phyloP scores from a whole-genome alignment of 2,329 filamentous ascomycete genomes.

The Colletotrichum echinochloae region DNA sequence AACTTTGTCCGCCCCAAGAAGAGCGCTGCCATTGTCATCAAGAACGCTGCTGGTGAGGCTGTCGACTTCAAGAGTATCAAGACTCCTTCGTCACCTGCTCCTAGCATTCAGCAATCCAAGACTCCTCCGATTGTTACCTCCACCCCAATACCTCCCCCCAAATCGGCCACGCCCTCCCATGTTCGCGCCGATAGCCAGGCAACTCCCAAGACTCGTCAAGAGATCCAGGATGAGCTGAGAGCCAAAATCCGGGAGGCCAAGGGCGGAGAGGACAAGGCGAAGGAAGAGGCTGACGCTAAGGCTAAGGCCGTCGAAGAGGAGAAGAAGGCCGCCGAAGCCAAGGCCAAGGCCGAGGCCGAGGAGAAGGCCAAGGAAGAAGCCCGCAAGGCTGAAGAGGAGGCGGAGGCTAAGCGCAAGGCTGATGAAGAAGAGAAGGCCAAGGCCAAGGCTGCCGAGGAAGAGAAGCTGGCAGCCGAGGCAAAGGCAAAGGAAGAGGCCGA shows the following conservation, averaged over 20 bases:
- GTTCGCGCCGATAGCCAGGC: slow-evolving; percentile 76
- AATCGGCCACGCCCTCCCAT: slow-evolving; percentile 76
- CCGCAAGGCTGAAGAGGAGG: slow-evolving; percentile 42
- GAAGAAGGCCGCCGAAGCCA: slow-evolving; percentile 47
- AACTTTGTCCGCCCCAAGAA: slow-evolving; percentile 69
- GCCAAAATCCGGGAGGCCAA: slow-evolving; percentile 78
- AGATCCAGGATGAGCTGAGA: slow-evolving; percentile 86
- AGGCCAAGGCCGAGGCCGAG: slow-evolving; percentile 41
- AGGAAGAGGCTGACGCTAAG: slow-evolving; percentile 53
- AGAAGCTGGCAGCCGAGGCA: slow-evolving; percentile 45
- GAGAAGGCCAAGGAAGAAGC: slow-evolving; percentile 30
- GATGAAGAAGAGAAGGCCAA: slow-evolving; percentile 49
- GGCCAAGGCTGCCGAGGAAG: slow-evolving; percentile 49
- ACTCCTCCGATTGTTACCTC: slow-evolving; percentile 79
- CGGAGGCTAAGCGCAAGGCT: slow-evolving; percentile 56
- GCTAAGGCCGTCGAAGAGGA: slow-evolving; percentile 53
- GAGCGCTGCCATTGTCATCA: slow-evolving; percentile 85
- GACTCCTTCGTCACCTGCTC: slow-evolving; percentile 67
- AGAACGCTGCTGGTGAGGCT: slow-evolving; percentile 82
- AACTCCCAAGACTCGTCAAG: slow-evolving; percentile 78
- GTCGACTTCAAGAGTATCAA: slow-evolving; percentile 73
- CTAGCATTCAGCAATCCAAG: slow-evolving; percentile 68
- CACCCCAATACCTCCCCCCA: slow-evolving; percentile 83
- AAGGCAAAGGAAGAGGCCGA: slow-evolving; percentile 49
- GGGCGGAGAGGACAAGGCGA: slow-evolving; percentile 47